Conservation (phyloP, 2,329 filamentous ascomycete species). For the Aspergillus floridensis region DNA sequence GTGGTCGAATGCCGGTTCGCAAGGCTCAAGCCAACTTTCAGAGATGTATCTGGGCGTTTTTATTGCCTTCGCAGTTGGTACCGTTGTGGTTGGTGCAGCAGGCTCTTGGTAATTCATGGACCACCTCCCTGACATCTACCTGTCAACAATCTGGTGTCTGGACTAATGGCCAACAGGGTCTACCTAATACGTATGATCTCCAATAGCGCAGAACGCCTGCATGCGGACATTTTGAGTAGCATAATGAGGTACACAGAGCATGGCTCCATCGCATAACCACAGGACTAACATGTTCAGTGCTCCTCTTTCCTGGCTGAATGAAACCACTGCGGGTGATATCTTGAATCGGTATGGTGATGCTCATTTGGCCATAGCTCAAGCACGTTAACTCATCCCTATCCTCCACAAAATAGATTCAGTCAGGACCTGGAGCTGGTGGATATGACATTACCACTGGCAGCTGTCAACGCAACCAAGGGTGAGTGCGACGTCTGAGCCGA, state of each 20-base stretch:
- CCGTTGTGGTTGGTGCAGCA: not conserved
- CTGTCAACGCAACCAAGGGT: not conserved
- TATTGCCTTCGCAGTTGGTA: not conserved
- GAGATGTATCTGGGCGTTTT: not conserved
- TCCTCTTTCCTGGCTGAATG: not conserved
- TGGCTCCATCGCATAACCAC: no score
- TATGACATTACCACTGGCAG: not conserved
- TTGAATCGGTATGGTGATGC: not conserved
- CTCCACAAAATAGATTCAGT: not conserved
- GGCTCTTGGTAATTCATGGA: not conserved
- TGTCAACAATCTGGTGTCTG: no score
- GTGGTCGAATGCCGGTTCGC: not conserved
- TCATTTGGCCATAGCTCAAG: no score
- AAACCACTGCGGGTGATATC: not conserved
- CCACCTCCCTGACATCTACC: no score
- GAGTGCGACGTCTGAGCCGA: not conserved
- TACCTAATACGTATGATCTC: not conserved
- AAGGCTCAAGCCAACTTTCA: not conserved
- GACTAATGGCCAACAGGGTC: not conserved
- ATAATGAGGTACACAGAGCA: not conserved
- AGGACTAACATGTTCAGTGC: not conserved
- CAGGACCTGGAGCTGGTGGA: not conserved
- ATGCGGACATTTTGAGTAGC: not conserved
- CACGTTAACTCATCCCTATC: no score
- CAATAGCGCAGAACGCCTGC: not conserved